These are phyloP conservation scores for Rubroboletus pulcherrimus DNA, from an alignment of 768 basidiomycete genomes.

Conservation along the genomic window DNA sequence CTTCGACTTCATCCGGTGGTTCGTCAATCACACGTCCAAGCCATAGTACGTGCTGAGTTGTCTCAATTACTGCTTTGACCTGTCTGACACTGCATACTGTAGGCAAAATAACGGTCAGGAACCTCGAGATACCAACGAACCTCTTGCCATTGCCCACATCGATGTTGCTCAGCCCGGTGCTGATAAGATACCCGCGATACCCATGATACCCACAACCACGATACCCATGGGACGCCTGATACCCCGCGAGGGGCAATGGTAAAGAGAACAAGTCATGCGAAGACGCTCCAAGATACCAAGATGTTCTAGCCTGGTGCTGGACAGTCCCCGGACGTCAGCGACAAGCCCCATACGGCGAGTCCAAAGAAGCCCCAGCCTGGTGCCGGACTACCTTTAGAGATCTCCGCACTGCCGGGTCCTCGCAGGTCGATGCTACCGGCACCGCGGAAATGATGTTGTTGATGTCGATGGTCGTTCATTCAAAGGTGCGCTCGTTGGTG, in stretches of 20 bases:
- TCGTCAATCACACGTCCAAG: neutral
- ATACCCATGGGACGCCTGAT: neutral
- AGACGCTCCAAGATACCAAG: neutral
- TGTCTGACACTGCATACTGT: neutral
- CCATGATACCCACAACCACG: neutral
- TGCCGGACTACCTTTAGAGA: too few relatives aligned
- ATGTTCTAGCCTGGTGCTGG: neutral
- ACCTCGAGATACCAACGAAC: neutral
- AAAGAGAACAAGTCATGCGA: slow-evolving; percentile 10
- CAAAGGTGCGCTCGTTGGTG: neutral
- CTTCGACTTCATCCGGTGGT: neutral
- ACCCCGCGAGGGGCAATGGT: neutral
- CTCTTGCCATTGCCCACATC: neutral
- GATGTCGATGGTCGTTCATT: neutral
- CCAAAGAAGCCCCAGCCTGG: neutral
- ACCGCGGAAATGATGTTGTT: too few relatives aligned
- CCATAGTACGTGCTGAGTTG: slow-evolving; percentile 1
- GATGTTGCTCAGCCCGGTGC: slow-evolving; percentile 4
- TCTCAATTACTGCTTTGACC: neutral
- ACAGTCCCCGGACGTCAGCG: neutral
- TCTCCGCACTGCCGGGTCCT: too few relatives aligned
- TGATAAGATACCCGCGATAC: neutral
- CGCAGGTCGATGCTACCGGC: too few relatives aligned
- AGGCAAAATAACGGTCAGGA: neutral
- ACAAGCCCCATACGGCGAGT: neutral